Percentiles rank a stretch among this genome's conserved stretches.
Evolutionary conservation across 345 rosid genomes (phyloP).

Genomic region (Euphorbia tirucalli): DNA sequence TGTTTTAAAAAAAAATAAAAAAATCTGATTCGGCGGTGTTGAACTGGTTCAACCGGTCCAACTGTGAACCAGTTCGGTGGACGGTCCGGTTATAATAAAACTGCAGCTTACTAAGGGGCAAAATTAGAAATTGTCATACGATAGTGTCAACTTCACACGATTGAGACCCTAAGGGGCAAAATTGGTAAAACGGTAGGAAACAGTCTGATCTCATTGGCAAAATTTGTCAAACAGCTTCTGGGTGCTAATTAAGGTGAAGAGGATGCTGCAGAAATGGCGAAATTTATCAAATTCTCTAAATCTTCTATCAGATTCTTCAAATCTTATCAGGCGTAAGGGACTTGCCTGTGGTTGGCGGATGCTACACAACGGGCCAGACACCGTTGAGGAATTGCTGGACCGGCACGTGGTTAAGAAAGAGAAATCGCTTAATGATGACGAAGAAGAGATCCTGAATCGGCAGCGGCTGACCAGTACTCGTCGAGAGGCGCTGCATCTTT

Average conservation of each 20-base stretch:
- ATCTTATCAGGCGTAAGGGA: not conserved
- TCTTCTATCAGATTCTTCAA: constrained; percentile 15
- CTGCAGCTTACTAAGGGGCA: too few relatives aligned
- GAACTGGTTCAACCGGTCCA: too few relatives aligned
- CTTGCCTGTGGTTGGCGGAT: constrained; percentile 17
- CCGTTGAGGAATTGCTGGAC: constrained; percentile 73
- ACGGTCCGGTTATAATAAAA: too few relatives aligned
- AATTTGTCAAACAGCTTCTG: not conserved
- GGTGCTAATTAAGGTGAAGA: not conserved
- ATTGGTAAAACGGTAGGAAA: too few relatives aligned
- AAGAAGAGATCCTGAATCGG: constrained; percentile 53
- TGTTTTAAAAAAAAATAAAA: too few relatives aligned
- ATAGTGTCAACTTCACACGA: too few relatives aligned
- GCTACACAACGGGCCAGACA: constrained; percentile 77
- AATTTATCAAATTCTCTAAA: constrained; percentile 21
- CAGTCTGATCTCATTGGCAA: too few relatives aligned
- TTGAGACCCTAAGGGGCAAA: too few relatives aligned
- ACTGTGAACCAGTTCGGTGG: too few relatives aligned
- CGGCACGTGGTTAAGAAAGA: constrained; percentile 67
- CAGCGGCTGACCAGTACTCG: constrained; percentile 65
- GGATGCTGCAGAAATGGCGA: constrained; percentile 53
- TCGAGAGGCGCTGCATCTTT: constrained; percentile 71
- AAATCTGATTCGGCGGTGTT: too few relatives aligned
- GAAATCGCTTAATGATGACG: constrained; percentile 54
- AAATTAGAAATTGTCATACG: too few relatives aligned